phyloP scores from a whole-genome alignment of 192 early-diverging fungal genomes.

The Coemansia pectinata region DNA sequence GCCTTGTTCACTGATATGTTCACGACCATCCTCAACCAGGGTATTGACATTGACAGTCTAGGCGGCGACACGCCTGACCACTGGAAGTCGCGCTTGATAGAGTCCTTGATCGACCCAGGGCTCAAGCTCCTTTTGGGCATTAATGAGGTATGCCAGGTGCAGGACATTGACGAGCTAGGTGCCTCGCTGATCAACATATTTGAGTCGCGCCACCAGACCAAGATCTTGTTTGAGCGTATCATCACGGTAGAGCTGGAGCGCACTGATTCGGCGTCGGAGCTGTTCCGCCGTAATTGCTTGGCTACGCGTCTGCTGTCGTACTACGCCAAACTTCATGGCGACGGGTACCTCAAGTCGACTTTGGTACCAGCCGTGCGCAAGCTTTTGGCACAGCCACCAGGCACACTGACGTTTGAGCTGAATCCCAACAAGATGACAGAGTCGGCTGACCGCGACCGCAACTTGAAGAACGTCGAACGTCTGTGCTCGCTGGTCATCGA shows the following conservation, averaged over 20 bases:
- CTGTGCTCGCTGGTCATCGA: conserved; percentile 80
- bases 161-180: conserved; percentile 89
- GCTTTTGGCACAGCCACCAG: conserved; percentile 62
- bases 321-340: conserved; percentile 79
- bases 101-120: conserved; percentile 69
- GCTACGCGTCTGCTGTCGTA: conserved; percentile 84
- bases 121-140: conserved; percentile 79
- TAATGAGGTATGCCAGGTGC: conserved; percentile 80
- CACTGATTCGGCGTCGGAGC: conserved; percentile 78
- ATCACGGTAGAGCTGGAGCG: conserved; percentile 83
- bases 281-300: conserved; percentile 93
- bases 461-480: conserved; percentile 75
- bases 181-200: conserved; percentile 76
- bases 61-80: conserved; percentile 73
- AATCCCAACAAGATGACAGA: conserved; percentile 76
- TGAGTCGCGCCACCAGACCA: conserved; percentile 69
- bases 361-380: conserved; percentile 78
- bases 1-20: conserved; percentile 92
- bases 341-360: conserved; percentile 78
- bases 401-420: conserved; percentile 85
- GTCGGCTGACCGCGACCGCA: conserved; percentile 68
- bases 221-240: conserved; percentile 75
- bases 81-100: conserved; percentile 79
- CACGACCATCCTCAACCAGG: conserved; percentile 86
- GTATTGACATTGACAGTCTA: conserved; percentile 82